A percentile compares a stretch with the other conserved stretches of the same genome.
These are phyloP conservation scores for Talaromyces thailandensis DNA, from an alignment of 495 filamentous ascomycete species.

Conservation along the genomic window DNA sequence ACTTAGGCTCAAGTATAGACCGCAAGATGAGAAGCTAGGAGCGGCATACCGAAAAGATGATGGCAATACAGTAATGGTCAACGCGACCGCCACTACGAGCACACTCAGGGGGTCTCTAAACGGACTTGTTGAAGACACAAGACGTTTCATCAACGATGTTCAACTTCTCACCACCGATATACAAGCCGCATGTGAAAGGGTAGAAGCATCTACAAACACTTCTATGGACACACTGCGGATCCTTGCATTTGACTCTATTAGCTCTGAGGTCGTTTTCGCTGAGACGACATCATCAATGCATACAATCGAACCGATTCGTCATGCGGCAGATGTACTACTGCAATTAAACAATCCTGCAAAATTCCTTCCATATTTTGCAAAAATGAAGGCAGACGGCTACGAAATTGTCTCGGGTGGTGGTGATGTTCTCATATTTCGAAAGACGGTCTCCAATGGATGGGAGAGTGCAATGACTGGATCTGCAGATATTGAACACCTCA, in stretches of 20 bases:
- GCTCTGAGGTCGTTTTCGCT: constrained; percentile 47
- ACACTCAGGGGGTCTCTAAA: background rate
- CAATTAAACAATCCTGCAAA: constrained; percentile 61
- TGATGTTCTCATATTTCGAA: constrained; percentile 66
- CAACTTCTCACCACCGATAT: background rate
- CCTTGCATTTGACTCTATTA: constrained; percentile 62
- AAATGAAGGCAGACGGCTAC: constrained; percentile 58
- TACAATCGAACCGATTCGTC: constrained; percentile 26
- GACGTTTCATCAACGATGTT: constrained; percentile 1
- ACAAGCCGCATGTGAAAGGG: background rate
- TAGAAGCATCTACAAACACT: constrained; percentile 6
- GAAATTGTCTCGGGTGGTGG: constrained; percentile 62
- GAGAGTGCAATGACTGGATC: background rate
- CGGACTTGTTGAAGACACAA: background rate
- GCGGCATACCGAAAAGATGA: background rate
- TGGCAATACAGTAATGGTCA: background rate
- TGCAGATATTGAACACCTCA: background rate
- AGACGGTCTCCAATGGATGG: constrained; percentile 27
- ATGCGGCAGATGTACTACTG: constrained; percentile 54
- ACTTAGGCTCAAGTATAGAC: background rate
- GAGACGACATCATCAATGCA: constrained; percentile 52
- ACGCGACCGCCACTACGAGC: background rate
- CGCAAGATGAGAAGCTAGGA: no score
- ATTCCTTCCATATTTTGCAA: constrained; percentile 60
- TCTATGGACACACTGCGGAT: constrained; percentile 54